Percentiles rank a stretch among this genome's conserved stretches.
Evolutionary conservation across 257 asterid species (phyloP).

Genomic region (Marsdenia floribunda): DNA sequence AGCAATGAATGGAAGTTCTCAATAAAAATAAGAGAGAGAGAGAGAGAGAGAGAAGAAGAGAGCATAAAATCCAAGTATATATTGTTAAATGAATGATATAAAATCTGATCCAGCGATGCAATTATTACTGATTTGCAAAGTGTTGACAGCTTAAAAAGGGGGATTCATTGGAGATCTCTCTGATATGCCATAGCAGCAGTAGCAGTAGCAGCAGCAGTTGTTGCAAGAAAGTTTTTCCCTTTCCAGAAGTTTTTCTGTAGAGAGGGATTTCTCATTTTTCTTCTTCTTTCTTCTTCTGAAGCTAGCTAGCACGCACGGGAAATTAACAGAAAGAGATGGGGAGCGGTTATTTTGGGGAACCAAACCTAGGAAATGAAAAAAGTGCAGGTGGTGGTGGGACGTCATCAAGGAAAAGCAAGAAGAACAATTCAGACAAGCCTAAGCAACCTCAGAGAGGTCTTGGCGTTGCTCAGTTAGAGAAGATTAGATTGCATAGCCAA

Average conservation of each 20-base stretch:
- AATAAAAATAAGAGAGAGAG: constrained; percentile 6
- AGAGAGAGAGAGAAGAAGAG: constrained; percentile 9
- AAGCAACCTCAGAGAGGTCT: constrained; percentile 92
- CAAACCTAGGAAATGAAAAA: constrained; percentile 35
- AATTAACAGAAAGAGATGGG: constrained; percentile 31
- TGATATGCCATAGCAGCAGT: constrained; percentile 16
- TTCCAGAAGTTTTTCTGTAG: not conserved
- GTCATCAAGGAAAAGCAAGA: constrained; percentile 60
- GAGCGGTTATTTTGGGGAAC: constrained; percentile 61
- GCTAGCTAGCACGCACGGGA: not conserved
- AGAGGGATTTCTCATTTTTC: constrained; percentile 3
- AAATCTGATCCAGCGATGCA: constrained; percentile 92
- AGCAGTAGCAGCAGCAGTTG: not conserved
- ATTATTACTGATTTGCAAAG: constrained; percentile 44
- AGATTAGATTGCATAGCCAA: constrained; percentile 78
- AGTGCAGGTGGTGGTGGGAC: constrained; percentile 21
- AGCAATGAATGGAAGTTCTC: constrained; percentile 38
- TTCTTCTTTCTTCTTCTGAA: not conserved
- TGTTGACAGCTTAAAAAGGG: constrained; percentile 66
- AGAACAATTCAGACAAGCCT: constrained; percentile 59
- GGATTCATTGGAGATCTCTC: constrained; percentile 29
- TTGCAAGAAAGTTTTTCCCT: not conserved
- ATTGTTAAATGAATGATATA: constrained; percentile 43
- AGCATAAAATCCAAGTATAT: constrained; percentile 39
- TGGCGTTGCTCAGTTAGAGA: constrained; percentile 92